Evolutionary conservation across 169 alveolate species (phyloP).

Genomic region (Besnoitia besnoiti): DNA sequence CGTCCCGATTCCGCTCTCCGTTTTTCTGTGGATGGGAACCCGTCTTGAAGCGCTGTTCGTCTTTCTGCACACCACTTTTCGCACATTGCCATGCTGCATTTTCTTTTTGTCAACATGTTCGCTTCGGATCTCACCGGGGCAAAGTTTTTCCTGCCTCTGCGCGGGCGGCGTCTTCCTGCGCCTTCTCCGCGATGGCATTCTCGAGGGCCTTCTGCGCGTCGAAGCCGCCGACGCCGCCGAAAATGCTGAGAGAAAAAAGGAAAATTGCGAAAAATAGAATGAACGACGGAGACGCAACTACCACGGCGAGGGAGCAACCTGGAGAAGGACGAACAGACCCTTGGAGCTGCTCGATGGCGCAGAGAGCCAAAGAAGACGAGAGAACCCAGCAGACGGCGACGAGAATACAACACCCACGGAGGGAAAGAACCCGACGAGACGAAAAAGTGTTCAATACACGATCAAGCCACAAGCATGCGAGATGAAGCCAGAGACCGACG

Average conservation of each 20-base stretch:
- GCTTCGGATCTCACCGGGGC: no score
- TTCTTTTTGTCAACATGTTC: no score
- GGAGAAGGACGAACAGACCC: no score
- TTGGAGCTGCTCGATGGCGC: no score
- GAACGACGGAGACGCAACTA: not conserved
- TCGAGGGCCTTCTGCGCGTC: conserved; percentile 24
- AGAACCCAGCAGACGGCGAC: not conserved
- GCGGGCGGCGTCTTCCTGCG: no score
- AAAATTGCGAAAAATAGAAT: not conserved
- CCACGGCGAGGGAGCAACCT: not conserved
- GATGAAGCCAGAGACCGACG: not conserved
- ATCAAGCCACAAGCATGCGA: not conserved
- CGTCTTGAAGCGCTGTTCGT: no score
- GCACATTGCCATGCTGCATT: no score
- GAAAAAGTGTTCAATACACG: no score
- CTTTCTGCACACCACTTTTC: no score
- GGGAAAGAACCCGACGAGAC: not conserved
- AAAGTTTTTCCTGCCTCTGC: no score
- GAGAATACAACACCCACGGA: not conserved
- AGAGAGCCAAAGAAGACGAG: not conserved
- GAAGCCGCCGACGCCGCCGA: conserved; percentile 40
- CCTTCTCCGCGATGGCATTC: conserved; percentile 1
- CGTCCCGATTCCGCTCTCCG: no score
- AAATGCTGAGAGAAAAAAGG: conserved; percentile 3
- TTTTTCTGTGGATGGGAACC: no score